Base-by-base conservation (phyloP, 1,284 basidiomycete species). In the Neonothopanus nambi region DNA sequence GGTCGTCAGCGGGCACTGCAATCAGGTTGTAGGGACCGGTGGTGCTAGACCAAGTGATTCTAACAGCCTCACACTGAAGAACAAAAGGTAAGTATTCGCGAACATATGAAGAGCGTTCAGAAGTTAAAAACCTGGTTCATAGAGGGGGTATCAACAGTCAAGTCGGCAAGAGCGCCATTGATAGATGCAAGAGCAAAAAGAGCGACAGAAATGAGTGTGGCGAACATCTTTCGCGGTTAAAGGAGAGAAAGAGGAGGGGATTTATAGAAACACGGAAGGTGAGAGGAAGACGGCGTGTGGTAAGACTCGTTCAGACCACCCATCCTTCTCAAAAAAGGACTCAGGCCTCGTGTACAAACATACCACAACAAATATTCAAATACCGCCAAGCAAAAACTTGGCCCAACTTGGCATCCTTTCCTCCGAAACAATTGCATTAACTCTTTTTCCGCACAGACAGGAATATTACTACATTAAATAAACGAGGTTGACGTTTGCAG, bases 151-250 rank as follows among this genome's bases (percentile, higher is more conserved):
- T 64, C 64, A 63, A 89, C 71, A 36, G 69, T 63, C 61, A 89
- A 78, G 8, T 71, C 73, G 44, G 86, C 84, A 50, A 77, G 61
- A 52, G 74, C 82, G 66, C 72, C 73, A 60, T 65, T 74, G 65
- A 81, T 64, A 67, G 78, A 76, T 67, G 83, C 70, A 61, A 75
- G 66, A 65, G 78, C 70, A 76, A 89, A 71, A 82, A 90, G 79
- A 68, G 84, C 76, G 72, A 80, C 67, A 57, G 78, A 77, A 88
- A 89, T 49, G 86, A 91, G 71, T 74, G 88, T 87, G 73, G 82
- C 73, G 80, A 83, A 85, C 88, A 91, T 91, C 63, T 54, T 52
- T 51, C 47, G 47, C 35, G 70, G 60, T 46, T 54, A 52, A 57
- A 60, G 65, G 63, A 59, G 59, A 33, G 63, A 57, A 63, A 61